phyloP scores from a whole-genome alignment of 2,329 filamentous ascomycete genomes.

The Trichoderma sp. region DNA sequence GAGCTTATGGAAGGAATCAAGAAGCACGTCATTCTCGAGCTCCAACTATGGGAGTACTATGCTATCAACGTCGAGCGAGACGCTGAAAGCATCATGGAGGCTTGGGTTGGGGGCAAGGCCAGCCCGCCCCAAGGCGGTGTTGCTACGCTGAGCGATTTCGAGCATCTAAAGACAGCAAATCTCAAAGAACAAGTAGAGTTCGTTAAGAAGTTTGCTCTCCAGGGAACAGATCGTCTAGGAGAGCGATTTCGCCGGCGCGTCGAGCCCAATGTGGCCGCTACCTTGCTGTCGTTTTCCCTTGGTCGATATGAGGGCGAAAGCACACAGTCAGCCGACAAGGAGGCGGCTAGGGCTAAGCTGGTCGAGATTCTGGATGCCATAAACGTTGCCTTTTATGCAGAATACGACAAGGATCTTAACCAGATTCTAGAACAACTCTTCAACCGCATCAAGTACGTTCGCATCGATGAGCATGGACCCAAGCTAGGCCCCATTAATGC shows the following conservation, averaged over 20 bases:
- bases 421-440: conserved; percentile 88
- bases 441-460: conserved; percentile 92
- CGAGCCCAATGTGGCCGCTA: conserved; percentile 67
- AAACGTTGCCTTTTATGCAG: conserved; percentile 85
- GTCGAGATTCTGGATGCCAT: conserved; percentile 70
- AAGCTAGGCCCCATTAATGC: conserved; percentile 76
- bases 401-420: conserved; percentile 80
- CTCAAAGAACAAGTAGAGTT: conserved; percentile 57
- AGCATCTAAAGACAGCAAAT: conserved; percentile 45
- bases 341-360: conserved; percentile 52
- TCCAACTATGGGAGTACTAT: conserved; percentile 93
- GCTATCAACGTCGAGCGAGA: conserved; percentile 74
- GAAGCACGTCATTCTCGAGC: conserved; percentile 69
- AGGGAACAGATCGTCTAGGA: conserved; percentile 70
- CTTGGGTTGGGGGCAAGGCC: conserved; percentile 64
- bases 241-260: conserved; percentile 72
- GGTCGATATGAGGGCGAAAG: conserved; percentile 61
- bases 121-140: conserved; percentile 48
- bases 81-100: conserved; percentile 62
- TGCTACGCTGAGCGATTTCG: conserved; percentile 29
- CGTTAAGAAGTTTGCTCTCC: conserved; percentile 65
- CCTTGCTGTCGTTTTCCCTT: conserved; percentile 37
- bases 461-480: conserved; percentile 88
- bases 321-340: conserved; percentile 45
- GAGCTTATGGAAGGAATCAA: conserved; percentile 83